Percentiles rank a stretch among this genome's conserved stretches.
phyloP scores from a whole-genome alignment of 192 early-diverging fungal species.

The Phlyctochytrium bullatum region DNA sequence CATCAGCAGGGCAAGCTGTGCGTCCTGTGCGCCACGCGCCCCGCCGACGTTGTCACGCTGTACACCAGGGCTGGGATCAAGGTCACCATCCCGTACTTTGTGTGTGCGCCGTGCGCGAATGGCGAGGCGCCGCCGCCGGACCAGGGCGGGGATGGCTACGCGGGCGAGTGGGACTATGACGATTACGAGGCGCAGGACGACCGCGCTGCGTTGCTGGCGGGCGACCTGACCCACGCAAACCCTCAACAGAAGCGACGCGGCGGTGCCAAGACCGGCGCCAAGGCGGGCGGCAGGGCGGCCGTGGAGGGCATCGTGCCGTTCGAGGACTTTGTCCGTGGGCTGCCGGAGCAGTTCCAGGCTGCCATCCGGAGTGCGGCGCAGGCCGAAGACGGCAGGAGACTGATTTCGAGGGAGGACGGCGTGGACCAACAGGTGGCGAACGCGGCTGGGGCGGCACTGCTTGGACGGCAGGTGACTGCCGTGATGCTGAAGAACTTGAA shows the following conservation, averaged over 20 bases:
- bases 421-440: too few species aligned
- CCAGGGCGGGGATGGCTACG: neutral
- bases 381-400: neutral
- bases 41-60: conserved; percentile 22
- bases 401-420: too few species aligned
- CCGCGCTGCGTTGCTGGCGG: neutral
- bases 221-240: too few species aligned
- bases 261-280: conserved; percentile 2
- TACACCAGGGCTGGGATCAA: conserved; percentile 24
- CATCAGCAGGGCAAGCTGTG: conserved; percentile 7
- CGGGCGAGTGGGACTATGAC: neutral
- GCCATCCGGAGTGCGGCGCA: neutral
- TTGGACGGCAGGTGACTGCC: conserved; percentile 6
- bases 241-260: too few species aligned
- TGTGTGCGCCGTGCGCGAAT: conserved; percentile 27
- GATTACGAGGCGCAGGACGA: too few species aligned
- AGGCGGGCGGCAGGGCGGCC: neutral
- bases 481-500: conserved; percentile 19
- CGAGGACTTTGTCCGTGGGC: neutral
- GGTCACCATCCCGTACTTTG: conserved; percentile 23
- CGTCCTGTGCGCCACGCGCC: conserved; percentile 14
- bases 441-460: neutral
- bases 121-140: neutral
- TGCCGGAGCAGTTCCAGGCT: conserved; percentile 3
- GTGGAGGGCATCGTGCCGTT: neutral